Evolutionary conservation across 306 rosid species (phyloP), one percentile per base, ranked within the genome.

Genomic region (Boehmeria nivea): DNA sequence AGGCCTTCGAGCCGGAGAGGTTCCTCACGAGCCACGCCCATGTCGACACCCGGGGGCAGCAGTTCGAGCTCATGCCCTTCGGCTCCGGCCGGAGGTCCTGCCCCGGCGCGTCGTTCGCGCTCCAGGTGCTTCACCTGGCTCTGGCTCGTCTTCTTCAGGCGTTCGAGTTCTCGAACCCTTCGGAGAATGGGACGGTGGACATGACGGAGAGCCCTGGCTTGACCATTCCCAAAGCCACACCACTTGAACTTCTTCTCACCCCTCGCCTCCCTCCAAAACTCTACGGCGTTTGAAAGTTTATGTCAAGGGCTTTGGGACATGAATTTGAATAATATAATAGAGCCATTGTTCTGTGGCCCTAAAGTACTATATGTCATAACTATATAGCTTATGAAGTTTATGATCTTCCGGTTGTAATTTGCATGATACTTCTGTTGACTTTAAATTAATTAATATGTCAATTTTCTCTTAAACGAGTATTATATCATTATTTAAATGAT

Each of bases 21-120:
- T 81, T 81, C 60, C 45, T 75, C 37, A 46, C 64, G 12, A 68
- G 21, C 46, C 19, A 70, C n/a, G 43, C 53, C 4, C 4, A 57
- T 6, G 56, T 72, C 12, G 94, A 84, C 42, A 33, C 75, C 22
- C 70, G 59, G 60, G 85, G 88, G 2, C 88, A 71, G 36, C 55
- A 75, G 48, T 78, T 69, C 15, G 83, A 78, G 27, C 65, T 78
- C 10, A 72, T 81, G 27, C 87, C 87, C 2, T 83, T 84, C 57
- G 93, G 93, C 1, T 69, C 61, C 1, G 87, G 85, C 0, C 60
- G 87, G 65, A 24, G 85, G 54, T 61, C 71, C 1, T 81, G 87
- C 57, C 85, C 81, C 5, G 85, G 87, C 36, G 40, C 69, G 22
- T 78, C 85, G 0, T 71, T 81, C 63, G 87, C 85, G 4, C 67